Evolutionary conservation across 306 rosid species (phyloP).

Genomic region (Begonia peltatifolia): DNA sequence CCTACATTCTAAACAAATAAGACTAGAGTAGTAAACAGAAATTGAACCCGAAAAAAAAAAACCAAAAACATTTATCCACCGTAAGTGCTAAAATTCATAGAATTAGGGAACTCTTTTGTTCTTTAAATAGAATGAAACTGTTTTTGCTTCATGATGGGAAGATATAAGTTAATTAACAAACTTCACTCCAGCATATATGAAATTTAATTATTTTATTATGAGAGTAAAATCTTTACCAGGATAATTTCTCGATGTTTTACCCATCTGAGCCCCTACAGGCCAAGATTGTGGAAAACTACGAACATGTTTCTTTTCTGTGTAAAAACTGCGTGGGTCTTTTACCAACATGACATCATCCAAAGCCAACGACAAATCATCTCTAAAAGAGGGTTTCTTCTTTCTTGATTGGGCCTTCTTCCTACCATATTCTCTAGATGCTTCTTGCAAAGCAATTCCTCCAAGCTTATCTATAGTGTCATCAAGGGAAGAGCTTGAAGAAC

Average conservation of each 20-base stretch:
- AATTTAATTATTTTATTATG: neutral
- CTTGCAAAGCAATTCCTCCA: slow-evolving; percentile 68
- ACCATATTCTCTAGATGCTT: slow-evolving; percentile 63
- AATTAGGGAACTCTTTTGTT: too few species aligned
- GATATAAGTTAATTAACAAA: too few species aligned
- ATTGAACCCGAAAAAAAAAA: too few species aligned
- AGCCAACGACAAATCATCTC: slow-evolving; percentile 21
- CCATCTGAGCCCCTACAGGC: slow-evolving; percentile 55
- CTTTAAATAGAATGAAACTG: too few species aligned
- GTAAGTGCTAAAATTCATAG: too few species aligned
- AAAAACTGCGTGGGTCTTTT: slow-evolving; percentile 43
- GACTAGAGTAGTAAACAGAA: too few species aligned
- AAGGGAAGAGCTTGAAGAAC: slow-evolving; percentile 43
- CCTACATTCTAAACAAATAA: too few species aligned
- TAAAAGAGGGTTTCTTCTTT: slow-evolving; percentile 25
- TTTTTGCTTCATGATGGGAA: too few species aligned
- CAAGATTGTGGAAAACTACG: slow-evolving; percentile 50
- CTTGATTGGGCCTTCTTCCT: slow-evolving; percentile 31
- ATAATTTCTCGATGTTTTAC: slow-evolving; percentile 42
- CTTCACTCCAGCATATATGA: neutral
- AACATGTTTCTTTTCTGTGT: slow-evolving; percentile 46
- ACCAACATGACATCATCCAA: slow-evolving; percentile 39
- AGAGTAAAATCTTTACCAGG: slow-evolving; percentile 39
- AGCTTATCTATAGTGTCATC: slow-evolving; percentile 57
- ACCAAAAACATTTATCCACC: too few species aligned